These are phyloP conservation scores for Amanita molliuscula DNA, from an alignment of 768 basidiomycete species.

Conservation along the genomic window DNA sequence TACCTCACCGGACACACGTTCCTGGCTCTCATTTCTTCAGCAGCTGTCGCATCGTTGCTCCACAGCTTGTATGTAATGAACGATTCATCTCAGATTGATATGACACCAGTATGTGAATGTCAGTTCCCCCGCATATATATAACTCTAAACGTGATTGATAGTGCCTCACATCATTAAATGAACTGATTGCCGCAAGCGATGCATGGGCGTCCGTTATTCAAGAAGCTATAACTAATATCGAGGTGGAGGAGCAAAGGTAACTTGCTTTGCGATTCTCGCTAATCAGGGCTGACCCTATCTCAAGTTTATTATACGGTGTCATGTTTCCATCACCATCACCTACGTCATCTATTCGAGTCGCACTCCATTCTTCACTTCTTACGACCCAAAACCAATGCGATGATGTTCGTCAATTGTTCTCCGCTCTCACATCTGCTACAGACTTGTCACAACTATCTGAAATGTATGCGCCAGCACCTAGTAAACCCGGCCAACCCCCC, in stretches of 20 bases:
- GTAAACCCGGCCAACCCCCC: conserved; percentile 21
- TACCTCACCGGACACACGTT: conserved; percentile 34
- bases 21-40: conserved; percentile 27
- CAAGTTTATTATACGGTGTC: conserved; percentile 24
- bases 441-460: conserved; percentile 73
- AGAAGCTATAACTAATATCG: conserved; percentile 54
- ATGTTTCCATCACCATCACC: conserved; percentile 34
- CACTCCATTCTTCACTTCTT: conserved; percentile 64
- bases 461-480: conserved; percentile 83
- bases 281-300: conserved; percentile 4
- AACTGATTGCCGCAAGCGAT: conserved; percentile 56
- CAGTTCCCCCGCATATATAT: conserved; percentile 2
- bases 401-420: conserved; percentile 68
- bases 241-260: conserved; percentile 64
- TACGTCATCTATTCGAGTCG: conserved; percentile 51
- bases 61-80: conserved; percentile 21
- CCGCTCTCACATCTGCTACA: conserved; percentile 61
- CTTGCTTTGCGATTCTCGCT: conserved; percentile 1
- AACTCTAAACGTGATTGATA: conserved; percentile 17
- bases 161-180: conserved; percentile 58
- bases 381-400: conserved; percentile 76
- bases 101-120: conserved; percentile 38
- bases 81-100: conserved; percentile 34
- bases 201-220: conserved; percentile 69
- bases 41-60: conserved; percentile 27